Evolutionary conservation across 2,329 filamentous ascomycete genomes (phyloP).

Genomic region (Sarocladium kiliense): DNA sequence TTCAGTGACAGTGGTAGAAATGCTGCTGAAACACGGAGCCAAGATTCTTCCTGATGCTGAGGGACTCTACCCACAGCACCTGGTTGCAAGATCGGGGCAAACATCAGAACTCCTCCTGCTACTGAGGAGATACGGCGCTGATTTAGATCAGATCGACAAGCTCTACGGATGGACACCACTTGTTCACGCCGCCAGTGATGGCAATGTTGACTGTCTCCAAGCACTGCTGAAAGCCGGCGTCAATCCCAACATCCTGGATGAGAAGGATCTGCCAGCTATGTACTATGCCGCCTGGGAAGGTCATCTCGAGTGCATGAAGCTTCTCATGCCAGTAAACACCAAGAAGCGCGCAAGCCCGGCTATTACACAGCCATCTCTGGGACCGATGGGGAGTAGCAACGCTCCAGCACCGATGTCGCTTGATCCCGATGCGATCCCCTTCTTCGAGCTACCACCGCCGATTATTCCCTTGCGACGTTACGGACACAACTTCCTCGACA

Average conservation of each 20-base stretch:
- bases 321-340: slow-evolving; percentile 62
- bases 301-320: slow-evolving; percentile 87
- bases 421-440: slow-evolving; percentile 84
- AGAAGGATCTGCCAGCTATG: slow-evolving; percentile 90
- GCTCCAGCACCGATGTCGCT: slow-evolving; percentile 58
- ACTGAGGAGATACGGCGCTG: slow-evolving; percentile 78
- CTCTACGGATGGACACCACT: slow-evolving; percentile 96
- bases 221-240: slow-evolving; percentile 75
- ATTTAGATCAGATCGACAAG: slow-evolving; percentile 90
- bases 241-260: slow-evolving; percentile 75
- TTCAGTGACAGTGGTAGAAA: slow-evolving; percentile 75
- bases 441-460: slow-evolving; percentile 86
- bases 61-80: slow-evolving; percentile 92
- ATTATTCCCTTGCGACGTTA: slow-evolving; percentile 94
- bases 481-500: slow-evolving; percentile 97
- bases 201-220: slow-evolving; percentile 82
- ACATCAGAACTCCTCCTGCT: slow-evolving; percentile 74
- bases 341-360: slow-evolving; percentile 38
- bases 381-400: slow-evolving; percentile 40
- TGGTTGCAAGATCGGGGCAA: slow-evolving; percentile 85
- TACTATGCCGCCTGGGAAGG: slow-evolving; percentile 99
- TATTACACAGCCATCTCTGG: slow-evolving; percentile 36
- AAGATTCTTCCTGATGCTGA: slow-evolving; percentile 90
- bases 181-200: slow-evolving; percentile 94
- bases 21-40: slow-evolving; percentile 76